These are phyloP conservation scores for Phlebiopsis flavidoalba DNA, from an alignment of 768 basidiomycete species.

Conservation along the genomic window DNA sequence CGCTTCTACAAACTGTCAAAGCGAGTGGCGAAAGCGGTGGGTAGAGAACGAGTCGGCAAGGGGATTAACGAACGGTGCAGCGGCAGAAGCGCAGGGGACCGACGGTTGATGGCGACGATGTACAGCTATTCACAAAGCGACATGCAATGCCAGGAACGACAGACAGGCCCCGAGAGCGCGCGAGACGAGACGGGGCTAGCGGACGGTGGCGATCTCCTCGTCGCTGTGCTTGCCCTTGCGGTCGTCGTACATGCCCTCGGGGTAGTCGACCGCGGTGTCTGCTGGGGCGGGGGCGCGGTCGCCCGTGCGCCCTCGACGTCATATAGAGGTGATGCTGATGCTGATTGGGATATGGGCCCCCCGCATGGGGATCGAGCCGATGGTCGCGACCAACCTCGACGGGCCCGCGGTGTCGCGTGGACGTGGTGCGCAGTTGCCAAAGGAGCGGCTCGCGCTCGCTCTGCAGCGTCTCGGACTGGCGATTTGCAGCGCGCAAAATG, in stretches of 20 bases:
- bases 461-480: slow-evolving; percentile 5
- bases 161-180: not conserved
- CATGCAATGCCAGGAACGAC: not conserved
- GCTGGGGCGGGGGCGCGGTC: slow-evolving; percentile 4
- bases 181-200: not conserved
- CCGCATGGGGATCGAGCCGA: slow-evolving; percentile 12
- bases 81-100: not conserved
- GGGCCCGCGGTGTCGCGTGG: not conserved
- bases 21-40: not conserved
- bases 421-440: not conserved
- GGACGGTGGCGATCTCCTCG: slow-evolving; percentile 7
- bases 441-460: not conserved
- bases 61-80: not conserved
- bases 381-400: slow-evolving; percentile 6
- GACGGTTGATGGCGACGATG: not conserved
- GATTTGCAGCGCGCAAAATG: slow-evolving; percentile 12
- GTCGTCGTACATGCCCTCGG: not conserved
- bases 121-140: not conserved
- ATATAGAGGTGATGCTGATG: slow-evolving; percentile 14
- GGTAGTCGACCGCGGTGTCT: not conserved
- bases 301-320: slow-evolving; percentile 12
- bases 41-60: not conserved
- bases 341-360: slow-evolving; percentile 3
- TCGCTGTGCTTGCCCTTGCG: slow-evolving; percentile 2
- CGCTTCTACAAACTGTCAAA: not conserved